Base-by-base conservation (phyloP, 495 filamentous ascomycete species). In the Penicillium ochrochloron region DNA sequence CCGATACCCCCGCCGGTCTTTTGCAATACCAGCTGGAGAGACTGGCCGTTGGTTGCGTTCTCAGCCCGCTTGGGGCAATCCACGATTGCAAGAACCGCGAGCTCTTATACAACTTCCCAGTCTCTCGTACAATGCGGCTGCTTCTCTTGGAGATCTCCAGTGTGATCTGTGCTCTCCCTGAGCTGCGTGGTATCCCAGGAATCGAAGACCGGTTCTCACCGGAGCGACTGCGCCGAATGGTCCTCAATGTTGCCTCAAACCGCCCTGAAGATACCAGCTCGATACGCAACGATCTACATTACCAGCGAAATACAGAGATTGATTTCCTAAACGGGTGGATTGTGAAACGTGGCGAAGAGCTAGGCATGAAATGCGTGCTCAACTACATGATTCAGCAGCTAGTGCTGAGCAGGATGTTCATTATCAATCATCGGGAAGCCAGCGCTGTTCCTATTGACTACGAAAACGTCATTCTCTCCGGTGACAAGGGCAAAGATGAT, bases 251-350 rank as follows among this genome's bases (percentile, higher is more conserved):
- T 8, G 87, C 85, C 8, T 73, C 80, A n/a, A 83, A 81, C 64
- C 94, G 90, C 2, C 78, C 76, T 2, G 75, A 82, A 39, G 94
- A 96, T 70, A 83, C 82, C 41, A 93, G 89, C 69, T 89, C 86
- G 3, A 97, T 97, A 93, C 72, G 92, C 25, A 90, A 93, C 70
- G 93, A 97, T 74, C 82, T 94, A 21, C 73, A 78, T 35, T 75
- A 75, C 2, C 82, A 87, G 4, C 84, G 82, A 70, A 66, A 74
- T 57, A 96, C 92, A 2, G 93, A 96, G 74, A 86, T 97, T 59
- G 85, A 89, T 21, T 94, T 90, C 68, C 85, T 96, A 66, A 97
- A 95, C 76, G 94, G 93, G 17, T 97, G 89, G 76, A 83, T 97
- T 34, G 85, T 95, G 46, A 78, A 77, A 59, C 84, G 86, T 29